Percentiles rank a stretch among this genome's conserved stretches.
These are phyloP conservation scores for Ulmus americana DNA, from an alignment of 331 rosid genomes.

Conservation along the genomic window DNA sequence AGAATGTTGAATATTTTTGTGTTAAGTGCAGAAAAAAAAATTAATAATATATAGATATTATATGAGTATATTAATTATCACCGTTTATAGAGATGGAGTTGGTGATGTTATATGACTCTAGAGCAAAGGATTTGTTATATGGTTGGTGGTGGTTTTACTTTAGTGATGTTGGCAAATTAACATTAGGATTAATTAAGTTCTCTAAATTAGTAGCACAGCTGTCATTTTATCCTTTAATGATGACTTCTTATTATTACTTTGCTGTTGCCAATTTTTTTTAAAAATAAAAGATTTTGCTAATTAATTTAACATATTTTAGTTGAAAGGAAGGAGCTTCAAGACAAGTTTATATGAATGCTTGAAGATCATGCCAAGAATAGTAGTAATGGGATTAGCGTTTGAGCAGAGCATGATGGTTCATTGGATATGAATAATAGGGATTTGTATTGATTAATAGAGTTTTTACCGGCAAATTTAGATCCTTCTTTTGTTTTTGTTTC, in stretches of 20 bases:
- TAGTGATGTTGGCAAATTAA: neutral
- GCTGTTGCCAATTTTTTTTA: neutral
- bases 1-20: neutral
- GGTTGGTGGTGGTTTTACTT: conserved; percentile 6
- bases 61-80: neutral
- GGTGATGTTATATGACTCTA: conserved; percentile 1
- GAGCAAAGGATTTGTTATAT: conserved; percentile 1
- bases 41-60: no score
- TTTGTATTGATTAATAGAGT: no score
- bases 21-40: no score
- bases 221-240: conserved; percentile 3
- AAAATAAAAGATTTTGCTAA: neutral
- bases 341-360: no score
- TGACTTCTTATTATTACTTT: neutral
- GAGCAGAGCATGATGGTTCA: no score
- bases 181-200: neutral
- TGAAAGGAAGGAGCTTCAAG: no score
- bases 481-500: no score
- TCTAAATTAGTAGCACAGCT: neutral
- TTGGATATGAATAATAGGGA: no score
- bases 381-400: no score
- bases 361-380: no score
- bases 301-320: neutral
- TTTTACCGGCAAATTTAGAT: no score
- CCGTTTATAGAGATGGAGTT: conserved; percentile 1